A percentile compares a stretch with the other conserved stretches of the same genome.
These are phyloP conservation scores for Schizochytrium sp. DNA, from an alignment of 108 stramenopile genomes.

Conservation along the genomic window DNA sequence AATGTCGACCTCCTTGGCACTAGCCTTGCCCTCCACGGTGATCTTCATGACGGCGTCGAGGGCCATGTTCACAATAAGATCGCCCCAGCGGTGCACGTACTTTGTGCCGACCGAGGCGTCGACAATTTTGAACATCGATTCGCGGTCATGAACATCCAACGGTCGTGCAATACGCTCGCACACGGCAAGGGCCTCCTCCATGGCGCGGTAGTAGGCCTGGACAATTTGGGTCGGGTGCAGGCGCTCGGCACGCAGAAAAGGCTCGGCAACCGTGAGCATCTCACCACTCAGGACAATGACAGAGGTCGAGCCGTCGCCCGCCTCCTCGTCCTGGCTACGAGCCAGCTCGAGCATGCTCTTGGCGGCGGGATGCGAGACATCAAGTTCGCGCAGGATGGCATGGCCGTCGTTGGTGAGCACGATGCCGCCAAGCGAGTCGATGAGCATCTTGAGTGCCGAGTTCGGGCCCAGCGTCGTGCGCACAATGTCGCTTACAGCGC, in stretches of 20 bases:
- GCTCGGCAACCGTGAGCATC: slow-evolving; percentile 91
- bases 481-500: slow-evolving; percentile 78
- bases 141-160: slow-evolving; percentile 77
- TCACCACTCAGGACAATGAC: slow-evolving; percentile 95
- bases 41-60: slow-evolving; percentile 86
- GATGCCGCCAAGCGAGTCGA: slow-evolving; percentile 99
- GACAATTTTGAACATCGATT: slow-evolving; percentile 75
- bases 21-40: slow-evolving; percentile 34
- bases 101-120: slow-evolving; percentile 91
- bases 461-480: slow-evolving; percentile 94
- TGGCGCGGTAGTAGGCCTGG: slow-evolving; percentile 81
- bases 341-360: slow-evolving; percentile 98
- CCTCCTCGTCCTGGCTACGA: slow-evolving; percentile 97
- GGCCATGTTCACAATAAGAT: slow-evolving; percentile 91
- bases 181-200: slow-evolving; percentile 76
- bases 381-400: slow-evolving; percentile 95
- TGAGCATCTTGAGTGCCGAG: slow-evolving; percentile 81
- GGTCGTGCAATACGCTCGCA: slow-evolving; percentile 72
- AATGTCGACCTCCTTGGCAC: slow-evolving; percentile 74
- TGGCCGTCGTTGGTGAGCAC: slow-evolving; percentile 99
- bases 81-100: slow-evolving; percentile 90
- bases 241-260: slow-evolving; percentile 70
- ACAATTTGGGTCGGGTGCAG: slow-evolving; percentile 96
- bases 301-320: slow-evolving; percentile 98
- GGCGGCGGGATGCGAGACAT: slow-evolving; percentile 98